A percentile compares a stretch with the other conserved stretches of the same genome.
Evolutionary conservation across 2,329 filamentous ascomycete species (phyloP).

Genomic region (Ophiostoma pallidulum): DNA sequence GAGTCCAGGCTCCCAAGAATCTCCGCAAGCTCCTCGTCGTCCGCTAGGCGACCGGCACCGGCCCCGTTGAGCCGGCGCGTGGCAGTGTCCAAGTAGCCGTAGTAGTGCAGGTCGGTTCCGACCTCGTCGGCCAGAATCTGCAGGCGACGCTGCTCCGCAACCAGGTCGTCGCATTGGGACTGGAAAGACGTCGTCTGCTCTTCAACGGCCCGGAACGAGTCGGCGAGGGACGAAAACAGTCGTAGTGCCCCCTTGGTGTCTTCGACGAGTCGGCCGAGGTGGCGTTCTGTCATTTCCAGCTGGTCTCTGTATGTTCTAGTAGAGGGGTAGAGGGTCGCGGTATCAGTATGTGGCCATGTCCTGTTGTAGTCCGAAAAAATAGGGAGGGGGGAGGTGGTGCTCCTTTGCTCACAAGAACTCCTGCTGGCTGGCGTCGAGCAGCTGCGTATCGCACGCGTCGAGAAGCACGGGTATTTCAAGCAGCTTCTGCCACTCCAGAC

Average conservation of each 20-base stretch:
- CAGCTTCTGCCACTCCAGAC: constrained; percentile 12
- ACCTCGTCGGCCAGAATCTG: constrained; percentile 74
- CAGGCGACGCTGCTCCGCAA: constrained; percentile 72
- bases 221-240: constrained; percentile 67
- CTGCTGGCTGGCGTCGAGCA: constrained; percentile 75
- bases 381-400: too few species aligned
- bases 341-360: too few species aligned
- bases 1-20: constrained; percentile 82
- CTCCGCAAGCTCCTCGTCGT: constrained; percentile 74
- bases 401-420: constrained; percentile 67
- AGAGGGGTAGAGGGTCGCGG: too few species aligned
- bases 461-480: constrained; percentile 26
- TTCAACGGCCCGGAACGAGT: constrained; percentile 81
- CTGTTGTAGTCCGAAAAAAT: too few species aligned
- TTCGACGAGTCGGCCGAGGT: constrained; percentile 68
- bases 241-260: constrained; percentile 69
- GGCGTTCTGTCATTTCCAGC: constrained; percentile 64
- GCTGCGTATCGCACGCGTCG: constrained; percentile 54
- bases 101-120: constrained; percentile 85
- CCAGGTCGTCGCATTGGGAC: constrained; percentile 78
- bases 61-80: constrained; percentile 86
- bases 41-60: constrained; percentile 75
- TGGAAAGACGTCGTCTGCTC: constrained; percentile 88
- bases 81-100: constrained; percentile 84
- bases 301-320: constrained; percentile 60